phyloP scores from a whole-genome alignment of 169 alveolate genomes.

The Perkinsus marinus region DNA sequence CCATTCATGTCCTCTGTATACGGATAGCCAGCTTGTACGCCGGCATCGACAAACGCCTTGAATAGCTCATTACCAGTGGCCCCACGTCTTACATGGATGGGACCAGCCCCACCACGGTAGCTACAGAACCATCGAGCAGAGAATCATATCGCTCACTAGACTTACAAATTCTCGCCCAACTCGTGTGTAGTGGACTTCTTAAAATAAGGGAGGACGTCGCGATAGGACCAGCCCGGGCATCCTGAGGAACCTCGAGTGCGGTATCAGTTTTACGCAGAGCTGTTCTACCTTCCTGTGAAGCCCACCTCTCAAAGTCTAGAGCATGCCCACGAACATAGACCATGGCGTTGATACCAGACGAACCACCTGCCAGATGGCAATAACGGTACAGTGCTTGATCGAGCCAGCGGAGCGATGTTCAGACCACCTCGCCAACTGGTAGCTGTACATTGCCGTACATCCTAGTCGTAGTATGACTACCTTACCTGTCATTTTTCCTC shows the following conservation, averaged over 20 bases:
- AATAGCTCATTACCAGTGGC: background rate
- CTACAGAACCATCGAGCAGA: no score
- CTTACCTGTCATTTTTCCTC: conserved; percentile 10
- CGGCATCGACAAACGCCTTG: conserved; percentile 1
- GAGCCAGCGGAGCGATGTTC: no score
- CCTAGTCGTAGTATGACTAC: background rate
- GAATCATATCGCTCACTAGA: background rate
- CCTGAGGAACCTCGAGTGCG: background rate
- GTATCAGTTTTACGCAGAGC: background rate
- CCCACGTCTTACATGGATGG: background rate
- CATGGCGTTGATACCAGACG: conserved; percentile 16
- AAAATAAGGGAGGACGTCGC: background rate
- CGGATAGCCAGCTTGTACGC: background rate
- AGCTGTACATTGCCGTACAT: background rate
- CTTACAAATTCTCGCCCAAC: background rate
- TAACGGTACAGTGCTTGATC: background rate
- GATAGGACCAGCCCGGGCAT: background rate
- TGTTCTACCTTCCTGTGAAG: background rate
- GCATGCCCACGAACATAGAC: conserved; percentile 9
- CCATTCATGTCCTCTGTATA: background rate
- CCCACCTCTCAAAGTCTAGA: conserved; percentile 2
- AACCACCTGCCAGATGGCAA: conserved; percentile 7
- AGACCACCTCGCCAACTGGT: no score
- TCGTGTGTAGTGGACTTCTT: background rate
- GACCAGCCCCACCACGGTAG: background rate